Percentiles rank a stretch among this genome's conserved stretches.
Evolutionary conservation across 106 monocot genomes (phyloP).

Genomic region (Acanthochlamys bracteata): DNA sequence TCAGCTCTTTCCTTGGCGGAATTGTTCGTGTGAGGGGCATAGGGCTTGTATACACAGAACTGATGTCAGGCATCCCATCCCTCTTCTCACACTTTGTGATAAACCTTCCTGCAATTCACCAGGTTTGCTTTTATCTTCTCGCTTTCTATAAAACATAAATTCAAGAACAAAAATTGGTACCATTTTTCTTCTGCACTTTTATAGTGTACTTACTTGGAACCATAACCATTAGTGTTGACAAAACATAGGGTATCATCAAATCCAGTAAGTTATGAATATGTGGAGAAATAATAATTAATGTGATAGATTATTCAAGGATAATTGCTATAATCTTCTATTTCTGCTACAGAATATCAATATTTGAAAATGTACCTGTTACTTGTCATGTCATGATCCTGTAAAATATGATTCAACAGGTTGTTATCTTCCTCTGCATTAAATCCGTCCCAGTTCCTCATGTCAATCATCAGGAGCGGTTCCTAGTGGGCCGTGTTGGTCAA

Average conservation of each 20-base stretch:
- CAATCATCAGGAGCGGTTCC: slow-evolving; percentile 60
- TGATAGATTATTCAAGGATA: no score
- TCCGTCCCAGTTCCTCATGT: slow-evolving; percentile 80
- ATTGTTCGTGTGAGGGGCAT: slow-evolving; percentile 84
- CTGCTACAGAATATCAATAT: background rate
- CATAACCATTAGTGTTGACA: no score
- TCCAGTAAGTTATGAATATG: background rate
- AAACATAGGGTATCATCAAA: background rate
- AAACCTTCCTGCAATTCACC: slow-evolving; percentile 91
- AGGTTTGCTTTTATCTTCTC: slow-evolving; percentile 29
- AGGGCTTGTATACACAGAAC: slow-evolving; percentile 86
- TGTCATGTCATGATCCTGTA: no score
- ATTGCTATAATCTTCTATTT: background rate
- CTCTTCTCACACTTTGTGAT: slow-evolving; percentile 96
- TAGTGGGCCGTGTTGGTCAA: slow-evolving; percentile 82
- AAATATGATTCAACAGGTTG: slow-evolving; percentile 34
- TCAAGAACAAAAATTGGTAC: background rate
- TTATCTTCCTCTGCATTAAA: slow-evolving; percentile 92
- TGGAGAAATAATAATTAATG: background rate
- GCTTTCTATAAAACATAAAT: background rate
- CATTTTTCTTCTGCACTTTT: background rate
- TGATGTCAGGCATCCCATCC: slow-evolving; percentile 84
- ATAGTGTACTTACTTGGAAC: background rate
- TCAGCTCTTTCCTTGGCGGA: slow-evolving; percentile 75
- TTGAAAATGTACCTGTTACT: no score